Evolutionary conservation across 1,284 basidiomycete genomes (phyloP).

Genomic region (Ceratobasidium papillatum): DNA sequence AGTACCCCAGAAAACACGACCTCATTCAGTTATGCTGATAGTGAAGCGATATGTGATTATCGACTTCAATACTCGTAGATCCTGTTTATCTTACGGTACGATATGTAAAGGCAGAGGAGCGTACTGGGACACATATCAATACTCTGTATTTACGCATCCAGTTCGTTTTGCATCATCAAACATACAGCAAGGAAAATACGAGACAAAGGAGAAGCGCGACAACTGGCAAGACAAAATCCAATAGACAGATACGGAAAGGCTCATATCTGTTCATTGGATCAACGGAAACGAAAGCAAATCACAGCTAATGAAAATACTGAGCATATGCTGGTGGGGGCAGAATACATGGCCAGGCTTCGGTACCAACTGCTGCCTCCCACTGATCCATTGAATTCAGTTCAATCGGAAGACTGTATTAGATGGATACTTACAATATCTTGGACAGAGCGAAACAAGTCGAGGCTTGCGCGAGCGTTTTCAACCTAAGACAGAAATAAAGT

Average conservation of each 20-base stretch:
- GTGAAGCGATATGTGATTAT: too few relatives aligned
- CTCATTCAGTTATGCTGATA: too few relatives aligned
- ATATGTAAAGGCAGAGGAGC: too few relatives aligned
- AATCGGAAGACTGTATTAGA: neutral
- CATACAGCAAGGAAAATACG: too few relatives aligned
- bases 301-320: slow-evolving; percentile 6
- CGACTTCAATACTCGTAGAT: too few relatives aligned
- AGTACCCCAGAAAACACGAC: too few relatives aligned
- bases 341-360: slow-evolving; percentile 11
- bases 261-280: neutral
- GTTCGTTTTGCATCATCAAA: too few relatives aligned
- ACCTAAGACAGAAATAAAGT: neutral
- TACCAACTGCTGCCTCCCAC: slow-evolving; percentile 13
- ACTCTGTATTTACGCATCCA: too few relatives aligned
- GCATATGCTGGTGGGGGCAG: neutral
- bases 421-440: slow-evolving; percentile 4
- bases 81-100: too few relatives aligned
- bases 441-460: slow-evolving; percentile 21
- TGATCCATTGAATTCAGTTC: neutral
- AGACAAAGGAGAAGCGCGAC: too few relatives aligned
- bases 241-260: neutral
- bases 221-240: neutral
- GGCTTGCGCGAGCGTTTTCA: slow-evolving; percentile 21
- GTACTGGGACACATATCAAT: too few relatives aligned
- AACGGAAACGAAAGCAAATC: too few relatives aligned